Base-by-base conservation (phyloP, 306 rosid genomes). In the Cucurbita argyrosperma region DNA sequence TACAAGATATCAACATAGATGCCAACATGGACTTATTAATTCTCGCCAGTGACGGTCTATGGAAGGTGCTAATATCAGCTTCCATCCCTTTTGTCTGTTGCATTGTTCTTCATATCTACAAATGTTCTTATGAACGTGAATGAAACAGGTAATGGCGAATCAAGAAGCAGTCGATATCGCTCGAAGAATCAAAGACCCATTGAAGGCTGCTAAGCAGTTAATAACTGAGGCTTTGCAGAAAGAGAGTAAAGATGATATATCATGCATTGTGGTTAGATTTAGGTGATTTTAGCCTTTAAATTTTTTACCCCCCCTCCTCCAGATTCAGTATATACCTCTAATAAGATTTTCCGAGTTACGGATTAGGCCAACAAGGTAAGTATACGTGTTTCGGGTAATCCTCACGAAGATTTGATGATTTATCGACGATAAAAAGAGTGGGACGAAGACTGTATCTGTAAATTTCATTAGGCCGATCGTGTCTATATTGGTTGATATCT, bases 81-180 rank as follows among this genome's bases (percentile, higher is more conserved):
- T 35, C 26, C 10, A 9, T 53, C 51, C 23, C 59, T 38, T 37
- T 5, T 49, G 7, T 13, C 40, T 9, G 40, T 52, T 71, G 26
- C 16, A 49, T 30, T 35, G 10, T 66, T 66, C 0, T 53, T 30
- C 39, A 6, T 4, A 6, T 43, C 52, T 18, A 3, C 39, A 12
- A 18, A 16, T 39, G 54, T 42, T 40, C 40, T 50, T 14, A 50
- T 2, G 73, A 6, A 72, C 55, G 26, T 71, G 51, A 7, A 55
- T 54, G 50, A 59, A 80, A 51, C 84, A 92, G 98, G 98, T 90
- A 50, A 89, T 93, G 89, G 16, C 79, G 35, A 93, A 93, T 85
- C 96, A 93, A 85, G 98, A 90, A 76, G 93, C 92, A 2, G 96
- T 93, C 57, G 96, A 93, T 74, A 82, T 90, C 63, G 97, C 96